Percentiles rank a stretch among this genome's conserved stretches.
Evolutionary conservation across 2,329 filamentous ascomycete species (phyloP).

Genomic region (Pseudogymnoascus sp.): DNA sequence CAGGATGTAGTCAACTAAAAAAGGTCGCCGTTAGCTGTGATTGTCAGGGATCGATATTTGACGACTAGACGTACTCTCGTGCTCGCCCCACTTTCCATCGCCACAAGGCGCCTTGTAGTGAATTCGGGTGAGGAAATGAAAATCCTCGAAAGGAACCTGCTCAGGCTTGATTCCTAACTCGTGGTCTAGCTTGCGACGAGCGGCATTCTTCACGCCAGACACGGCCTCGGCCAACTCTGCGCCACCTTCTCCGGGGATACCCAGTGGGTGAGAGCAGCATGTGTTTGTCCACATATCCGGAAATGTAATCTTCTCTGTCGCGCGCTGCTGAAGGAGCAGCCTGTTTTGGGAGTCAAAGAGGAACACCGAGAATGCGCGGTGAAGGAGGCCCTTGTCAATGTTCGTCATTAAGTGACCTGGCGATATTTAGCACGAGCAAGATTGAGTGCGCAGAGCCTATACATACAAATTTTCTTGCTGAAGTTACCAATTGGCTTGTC

Average conservation of each 20-base stretch:
- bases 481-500: conserved; percentile 90
- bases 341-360: conserved; percentile 92
- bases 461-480: conserved; percentile 93
- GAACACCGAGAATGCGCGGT: conserved; percentile 96
- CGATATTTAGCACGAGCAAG: conserved; percentile 12
- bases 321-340: conserved; percentile 89
- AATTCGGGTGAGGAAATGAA: conserved; percentile 90
- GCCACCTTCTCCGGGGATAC: conserved; percentile 85
- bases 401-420: conserved; percentile 97
- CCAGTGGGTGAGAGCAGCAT: conserved; percentile 94
- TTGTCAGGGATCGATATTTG: neutral
- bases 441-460: conserved; percentile 6
- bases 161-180: conserved; percentile 85
- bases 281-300: conserved; percentile 99
- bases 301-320: conserved; percentile 96
- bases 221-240: conserved; percentile 71
- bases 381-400: conserved; percentile 89
- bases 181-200: conserved; percentile 86
- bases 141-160: conserved; percentile 85
- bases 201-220: conserved; percentile 80
- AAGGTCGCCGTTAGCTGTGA: conserved; percentile 12
- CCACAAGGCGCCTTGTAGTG: conserved; percentile 90
- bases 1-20: conserved; percentile 88
- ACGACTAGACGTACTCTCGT: conserved; percentile 65
- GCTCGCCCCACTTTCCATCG: conserved; percentile 97